Evolutionary conservation across 1,284 basidiomycete species (phyloP).

Genomic region (Ceratobasidium sp.): DNA sequence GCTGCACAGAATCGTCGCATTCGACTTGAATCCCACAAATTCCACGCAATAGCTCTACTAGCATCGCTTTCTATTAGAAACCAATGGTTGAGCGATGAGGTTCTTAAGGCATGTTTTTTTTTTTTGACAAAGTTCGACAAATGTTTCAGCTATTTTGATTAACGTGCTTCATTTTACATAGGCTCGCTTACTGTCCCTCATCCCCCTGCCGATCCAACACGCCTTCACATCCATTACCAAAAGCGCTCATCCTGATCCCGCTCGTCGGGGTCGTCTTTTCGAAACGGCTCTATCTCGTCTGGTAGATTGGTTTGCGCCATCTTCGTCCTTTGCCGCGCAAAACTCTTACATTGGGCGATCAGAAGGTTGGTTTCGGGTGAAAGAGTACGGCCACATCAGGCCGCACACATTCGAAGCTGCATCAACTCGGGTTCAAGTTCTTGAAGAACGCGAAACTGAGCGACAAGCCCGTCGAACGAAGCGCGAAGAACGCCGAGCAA

Average conservation of each 20-base stretch:
- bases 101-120: conserved; percentile 78
- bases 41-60: conserved; percentile 86
- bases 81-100: conserved; percentile 84
- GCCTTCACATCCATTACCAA: conserved; percentile 85
- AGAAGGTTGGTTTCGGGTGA: conserved; percentile 72
- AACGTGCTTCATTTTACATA: conserved; percentile 60
- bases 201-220: conserved; percentile 83
- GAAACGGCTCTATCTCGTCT: conserved; percentile 82
- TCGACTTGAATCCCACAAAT: conserved; percentile 86
- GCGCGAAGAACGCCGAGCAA: conserved; percentile 52
- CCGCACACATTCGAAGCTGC: conserved; percentile 42
- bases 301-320: conserved; percentile 74
- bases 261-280: conserved; percentile 86
- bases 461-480: conserved; percentile 43
- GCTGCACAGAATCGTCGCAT: conserved; percentile 71
- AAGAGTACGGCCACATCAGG: conserved; percentile 54
- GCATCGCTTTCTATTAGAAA: conserved; percentile 85
- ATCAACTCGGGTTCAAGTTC: conserved; percentile 44
- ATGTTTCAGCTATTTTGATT: conserved; percentile 24
- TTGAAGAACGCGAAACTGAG: conserved; percentile 39
- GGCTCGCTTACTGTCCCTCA: conserved; percentile 88
- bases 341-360: conserved; percentile 63
- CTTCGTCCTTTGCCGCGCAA: conserved; percentile 36
- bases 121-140: conserved; percentile 47
- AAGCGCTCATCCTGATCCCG: conserved; percentile 83